Base-by-base conservation (phyloP, 2,329 filamentous ascomycete genomes). In the Chaetomiaceae sp. region DNA sequence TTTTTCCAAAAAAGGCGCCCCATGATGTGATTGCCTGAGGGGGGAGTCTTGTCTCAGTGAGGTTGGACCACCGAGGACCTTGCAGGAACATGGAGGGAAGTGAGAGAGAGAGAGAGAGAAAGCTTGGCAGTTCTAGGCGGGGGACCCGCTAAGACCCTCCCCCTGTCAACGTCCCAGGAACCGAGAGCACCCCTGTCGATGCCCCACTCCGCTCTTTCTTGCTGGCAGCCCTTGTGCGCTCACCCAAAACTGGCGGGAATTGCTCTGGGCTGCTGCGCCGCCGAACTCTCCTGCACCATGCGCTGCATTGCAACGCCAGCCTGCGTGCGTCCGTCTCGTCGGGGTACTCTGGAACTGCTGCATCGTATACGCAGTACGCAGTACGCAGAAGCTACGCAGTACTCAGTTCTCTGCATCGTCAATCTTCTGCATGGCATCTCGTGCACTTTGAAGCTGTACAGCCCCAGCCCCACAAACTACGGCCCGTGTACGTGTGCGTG, bases 201-300 rank as follows among this genome's bases (percentile, higher is more conserved):
- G 47, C 42, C 43, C 47, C 52, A 48, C 43, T n/a, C 53, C 53
- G 53, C 53, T 52, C 46, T 20, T 56, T 56, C 33, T 18, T 45
- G 54, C 36, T 44, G 54, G 50, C 23, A 33, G 32, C n/a, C 9
- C 13, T 23, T 13, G 20, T 18, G 30, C n/a, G 4, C 47, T 13
- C 54, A 56, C 50, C n/a, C 25, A 47, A 40, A 53, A 53, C 42
- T 48, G 47, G 54, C 54, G 54, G 54, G 54, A 55, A 48, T 48
- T 50, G 46, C 40, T 32, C 46, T 30, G 29, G 21, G 16, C 20
- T 53, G 54, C 54, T 56, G 54, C 46, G 49, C 49, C 54, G 40
- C 44, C 48, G 13, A 40, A 36, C 8, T 29, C 37, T 14, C 33
- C 38, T 33, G 33, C 27, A 32, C 18, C 20, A 41, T 48, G 38